Evolutionary conservation across 2,329 filamentous ascomycete species (phyloP).

Genomic region (Fusarium sp.): DNA sequence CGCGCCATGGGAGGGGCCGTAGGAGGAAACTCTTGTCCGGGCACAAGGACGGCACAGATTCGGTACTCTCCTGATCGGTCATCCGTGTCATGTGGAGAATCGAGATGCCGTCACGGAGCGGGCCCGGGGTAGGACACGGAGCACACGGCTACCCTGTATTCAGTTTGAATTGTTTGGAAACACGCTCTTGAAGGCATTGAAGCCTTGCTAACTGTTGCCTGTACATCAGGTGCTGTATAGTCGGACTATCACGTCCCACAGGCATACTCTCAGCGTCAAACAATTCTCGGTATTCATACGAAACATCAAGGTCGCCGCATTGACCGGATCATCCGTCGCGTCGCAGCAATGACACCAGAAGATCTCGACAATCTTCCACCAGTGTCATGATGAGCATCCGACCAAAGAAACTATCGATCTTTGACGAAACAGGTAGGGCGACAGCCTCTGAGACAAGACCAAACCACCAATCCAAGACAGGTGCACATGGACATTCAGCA

Average conservation of each 20-base stretch:
- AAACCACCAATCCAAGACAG: conserved; percentile 26
- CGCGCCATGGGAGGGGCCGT: background rate
- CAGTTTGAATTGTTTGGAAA: background rate
- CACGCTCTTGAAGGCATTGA: background rate
- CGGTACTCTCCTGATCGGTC: conserved; percentile 42
- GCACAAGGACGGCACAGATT: conserved; percentile 34
- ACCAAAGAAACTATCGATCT: conserved; percentile 13
- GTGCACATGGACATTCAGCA: conserved; percentile 1
- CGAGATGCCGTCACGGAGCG: conserved; percentile 40
- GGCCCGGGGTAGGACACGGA: conserved; percentile 38
- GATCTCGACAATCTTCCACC: conserved; percentile 6
- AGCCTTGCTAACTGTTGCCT: background rate
- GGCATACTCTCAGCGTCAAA: background rate
- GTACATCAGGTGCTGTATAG: background rate
- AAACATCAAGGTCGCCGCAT: conserved; percentile 23
- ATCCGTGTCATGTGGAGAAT: conserved; percentile 35
- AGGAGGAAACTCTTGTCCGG: conserved; percentile 14
- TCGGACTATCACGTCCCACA: background rate
- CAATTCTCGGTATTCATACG: background rate
- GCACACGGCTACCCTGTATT: conserved; percentile 41
- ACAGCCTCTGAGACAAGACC: conserved; percentile 17
- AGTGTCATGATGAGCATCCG: conserved; percentile 14
- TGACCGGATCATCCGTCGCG: conserved; percentile 16
- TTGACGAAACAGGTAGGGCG: conserved; percentile 17
- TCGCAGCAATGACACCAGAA: conserved; percentile 1